These are phyloP conservation scores for Ogataea allantospora DNA, from an alignment of 805 yeast genomes.

Conservation along the genomic window DNA sequence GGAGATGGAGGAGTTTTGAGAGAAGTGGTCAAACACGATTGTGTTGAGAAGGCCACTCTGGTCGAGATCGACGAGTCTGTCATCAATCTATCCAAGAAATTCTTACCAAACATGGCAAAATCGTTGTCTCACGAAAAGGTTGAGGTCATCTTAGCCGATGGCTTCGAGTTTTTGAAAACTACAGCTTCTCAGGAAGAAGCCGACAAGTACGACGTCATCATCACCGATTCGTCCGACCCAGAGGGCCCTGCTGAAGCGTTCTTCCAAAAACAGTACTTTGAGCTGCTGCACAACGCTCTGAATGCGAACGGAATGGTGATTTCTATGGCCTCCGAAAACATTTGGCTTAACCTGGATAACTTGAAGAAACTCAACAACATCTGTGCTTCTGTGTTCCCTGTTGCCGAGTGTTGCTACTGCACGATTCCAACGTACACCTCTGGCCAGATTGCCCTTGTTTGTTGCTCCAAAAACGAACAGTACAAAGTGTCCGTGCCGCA, in stretches of 20 bases:
- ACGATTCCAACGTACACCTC: constrained; percentile 87
- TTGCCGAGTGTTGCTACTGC: constrained; percentile 68
- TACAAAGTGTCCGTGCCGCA: constrained; percentile 50
- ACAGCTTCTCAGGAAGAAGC: constrained; percentile 34
- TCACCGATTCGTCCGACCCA: constrained; percentile 92
- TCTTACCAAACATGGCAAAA: constrained; percentile 73
- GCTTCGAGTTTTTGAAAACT: constrained; percentile 68
- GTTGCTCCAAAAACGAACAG: constrained; percentile 57
- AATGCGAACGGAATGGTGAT: constrained; percentile 59
- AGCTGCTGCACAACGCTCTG: constrained; percentile 61
- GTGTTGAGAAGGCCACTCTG: constrained; percentile 63
- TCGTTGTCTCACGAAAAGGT: constrained; percentile 65
- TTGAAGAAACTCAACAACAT: constrained; percentile 46
- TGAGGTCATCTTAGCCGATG: constrained; percentile 70
- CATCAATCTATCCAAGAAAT: constrained; percentile 66
- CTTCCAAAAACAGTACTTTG: constrained; percentile 75
- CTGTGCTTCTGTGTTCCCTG: constrained; percentile 55
- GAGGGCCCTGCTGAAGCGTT: constrained; percentile 92
- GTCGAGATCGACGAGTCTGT: constrained; percentile 91
- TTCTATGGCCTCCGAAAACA: constrained; percentile 80
- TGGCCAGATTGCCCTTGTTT: constrained; percentile 79
- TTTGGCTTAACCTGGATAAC: constrained; percentile 66
- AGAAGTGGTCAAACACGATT: constrained; percentile 69
- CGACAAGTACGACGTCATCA: constrained; percentile 73
- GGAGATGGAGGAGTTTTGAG: constrained; percentile 96